phyloP scores from a whole-genome alignment of 1,284 basidiomycete genomes.

The Austroboletus rostrupii region DNA sequence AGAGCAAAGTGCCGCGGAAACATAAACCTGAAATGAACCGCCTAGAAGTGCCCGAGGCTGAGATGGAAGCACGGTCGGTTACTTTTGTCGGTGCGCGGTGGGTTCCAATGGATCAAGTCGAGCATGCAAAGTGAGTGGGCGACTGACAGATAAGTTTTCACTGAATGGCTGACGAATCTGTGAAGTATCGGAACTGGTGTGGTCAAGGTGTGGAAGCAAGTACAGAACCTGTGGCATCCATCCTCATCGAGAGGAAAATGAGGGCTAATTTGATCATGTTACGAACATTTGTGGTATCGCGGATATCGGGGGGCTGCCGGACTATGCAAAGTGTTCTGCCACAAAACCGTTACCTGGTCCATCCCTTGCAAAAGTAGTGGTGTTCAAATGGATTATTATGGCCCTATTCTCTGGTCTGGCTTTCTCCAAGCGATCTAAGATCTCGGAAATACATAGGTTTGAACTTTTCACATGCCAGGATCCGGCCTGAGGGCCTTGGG shows the following conservation, averaged over 20 bases:
- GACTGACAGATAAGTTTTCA: neutral
- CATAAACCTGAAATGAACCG: constrained; percentile 13
- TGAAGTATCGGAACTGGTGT: constrained; percentile 60
- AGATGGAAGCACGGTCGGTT: neutral
- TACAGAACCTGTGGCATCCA: constrained; percentile 23
- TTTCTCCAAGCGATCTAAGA: too few species aligned
- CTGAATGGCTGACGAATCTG: constrained; percentile 1
- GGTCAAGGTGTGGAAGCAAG: constrained; percentile 55
- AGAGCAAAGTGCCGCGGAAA: constrained; percentile 4
- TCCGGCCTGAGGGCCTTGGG: too few species aligned
- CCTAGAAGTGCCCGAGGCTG: constrained; percentile 5
- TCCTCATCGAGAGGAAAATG: neutral
- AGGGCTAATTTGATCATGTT: too few species aligned
- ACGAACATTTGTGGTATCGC: too few species aligned
- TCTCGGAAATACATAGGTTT: too few species aligned
- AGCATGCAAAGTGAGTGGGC: constrained; percentile 57
- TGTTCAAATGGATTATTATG: too few species aligned
- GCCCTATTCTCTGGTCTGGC: too few species aligned
- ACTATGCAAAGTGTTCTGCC: too few species aligned
- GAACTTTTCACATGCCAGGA: too few species aligned
- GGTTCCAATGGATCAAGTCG: constrained; percentile 52
- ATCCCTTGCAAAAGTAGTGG: too few species aligned
- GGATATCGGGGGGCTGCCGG: too few species aligned
- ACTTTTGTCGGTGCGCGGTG: constrained; percentile 36
- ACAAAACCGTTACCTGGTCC: too few species aligned